Evolutionary conservation across 768 basidiomycete genomes (phyloP), one percentile per base, ranked within the genome.

Genomic region (Mycena olivaceomarginata): DNA sequence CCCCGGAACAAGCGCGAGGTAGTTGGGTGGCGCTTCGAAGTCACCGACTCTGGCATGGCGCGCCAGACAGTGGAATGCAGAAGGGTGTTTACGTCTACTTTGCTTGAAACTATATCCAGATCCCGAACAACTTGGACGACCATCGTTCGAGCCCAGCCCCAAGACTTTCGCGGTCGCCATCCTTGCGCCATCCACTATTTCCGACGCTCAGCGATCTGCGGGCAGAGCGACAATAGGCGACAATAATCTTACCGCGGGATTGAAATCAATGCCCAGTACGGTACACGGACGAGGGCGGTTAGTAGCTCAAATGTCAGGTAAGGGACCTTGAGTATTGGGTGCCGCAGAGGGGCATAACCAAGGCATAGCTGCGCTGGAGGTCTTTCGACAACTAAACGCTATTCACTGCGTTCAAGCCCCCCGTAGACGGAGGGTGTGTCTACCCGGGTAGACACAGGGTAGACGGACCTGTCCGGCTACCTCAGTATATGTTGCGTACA

Each of bases 321-420:
- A 51, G 91, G 71, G 12, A 82, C 85, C 80, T 90, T 92, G 83
- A 90, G 81, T 9, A 92, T 91, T 76, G 92, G 92, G 56, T 85
- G 78, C 31, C 85, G 84, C 72, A 40, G 67, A 1, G 64, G 57
- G 1, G 77, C 77, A n/a, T n/a, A n/a, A n/a, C n/a, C n/a, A n/a
- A n/a, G n/a, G n/a, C n/a, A 15, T 70, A 70, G 57, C 37, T 31
- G 31, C 31, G 31, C 31, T 31, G 31, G 31, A 31, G 31, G 31
- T 31, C 31, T 31, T 31, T 31, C 31, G n/a, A n/a, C n/a, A n/a
- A n/a, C n/a, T n/a, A n/a, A n/a, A n/a, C n/a, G n/a, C n/a, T n/a
- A n/a, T n/a, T n/a, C n/a, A n/a, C n/a, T n/a, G n/a, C n/a, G n/a
- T n/a, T n/a, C n/a, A n/a, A n/a, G n/a, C n/a, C n/a, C n/a, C n/a